Evolutionary conservation across 345 rosid species (phyloP), one percentile per base, ranked within the genome.

Genomic region (Camelina hispida): DNA sequence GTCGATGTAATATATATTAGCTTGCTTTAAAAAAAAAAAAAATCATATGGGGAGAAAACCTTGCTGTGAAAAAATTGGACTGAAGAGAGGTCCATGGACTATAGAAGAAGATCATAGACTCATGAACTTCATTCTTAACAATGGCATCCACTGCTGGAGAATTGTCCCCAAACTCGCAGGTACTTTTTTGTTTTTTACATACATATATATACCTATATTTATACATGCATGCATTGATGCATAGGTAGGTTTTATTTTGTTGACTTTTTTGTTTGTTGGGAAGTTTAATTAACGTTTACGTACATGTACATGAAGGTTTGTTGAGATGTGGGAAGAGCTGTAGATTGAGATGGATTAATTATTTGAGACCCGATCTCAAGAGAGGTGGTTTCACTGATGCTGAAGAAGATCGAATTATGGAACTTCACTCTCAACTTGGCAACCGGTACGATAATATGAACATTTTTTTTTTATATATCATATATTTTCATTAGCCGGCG

Each of bases 21-120:
- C 30, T 69, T 62, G 22, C 34, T 44, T 64, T 51, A 3, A 0
- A 28, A 25, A 22, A 0, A 22, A 0, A 34, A 25, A 4, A 14
- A 18, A 7, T 47, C 34, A 17, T 34, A 78, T 79, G 82, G 99
- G 97, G 79, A 87, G 99, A 44, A 84, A 85, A 74, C 99, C 99
- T 69, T 95, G 99, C 38, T 95, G 99, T 78, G 96, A 95, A 43
- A 95, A 91, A 78, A 83, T 89, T 60, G 99, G 99, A 62, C 65
- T 95, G 74, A 91, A 92, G 77, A 81, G 97, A 70, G 99, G 99
- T 75, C 97, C 99, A 47, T 95, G 99, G 99, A 90, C 97, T 1
- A 80, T 89, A 47, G 99, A 95, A 77, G 99, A 95, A 82, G 99
- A 95, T 80, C 97, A 87, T 61, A 90, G 87, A 83, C 99, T 95